Evolutionary conservation across 192 early-diverging fungal species (phyloP).

Genomic region (Globomyces pollinis-pini): DNA sequence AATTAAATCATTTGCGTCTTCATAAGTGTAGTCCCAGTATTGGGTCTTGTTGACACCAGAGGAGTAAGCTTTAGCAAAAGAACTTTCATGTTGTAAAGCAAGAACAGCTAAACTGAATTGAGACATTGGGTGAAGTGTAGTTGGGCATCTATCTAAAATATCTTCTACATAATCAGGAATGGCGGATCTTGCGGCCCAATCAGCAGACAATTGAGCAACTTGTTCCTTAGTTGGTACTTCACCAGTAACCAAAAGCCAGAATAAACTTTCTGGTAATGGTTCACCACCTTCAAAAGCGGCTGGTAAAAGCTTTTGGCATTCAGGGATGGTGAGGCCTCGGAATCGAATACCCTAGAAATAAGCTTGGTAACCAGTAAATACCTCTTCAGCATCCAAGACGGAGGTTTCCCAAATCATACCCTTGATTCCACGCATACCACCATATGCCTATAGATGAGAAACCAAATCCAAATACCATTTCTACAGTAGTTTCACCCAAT

Average conservation of each 20-base stretch:
- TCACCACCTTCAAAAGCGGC: slow-evolving; percentile 78
- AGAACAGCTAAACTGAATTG: slow-evolving; percentile 96
- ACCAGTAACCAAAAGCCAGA: slow-evolving; percentile 97
- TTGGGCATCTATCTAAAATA: slow-evolving; percentile 96
- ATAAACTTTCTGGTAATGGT: slow-evolving; percentile 96
- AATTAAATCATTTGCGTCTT: slow-evolving; percentile 97
- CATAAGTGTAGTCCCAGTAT: slow-evolving; percentile 95
- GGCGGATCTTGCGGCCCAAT: slow-evolving; percentile 91
- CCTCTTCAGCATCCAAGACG: slow-evolving; percentile 91
- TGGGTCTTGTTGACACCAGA: slow-evolving; percentile 83
- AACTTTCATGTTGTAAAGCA: slow-evolving; percentile 93
- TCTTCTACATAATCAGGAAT: slow-evolving; percentile 94
- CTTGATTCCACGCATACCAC: slow-evolving; percentile 99
- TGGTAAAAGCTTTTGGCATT: slow-evolving; percentile 90
- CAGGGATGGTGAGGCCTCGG: slow-evolving; percentile 92
- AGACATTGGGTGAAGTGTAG: slow-evolving; percentile 98
- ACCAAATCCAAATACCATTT: slow-evolving; percentile 63
- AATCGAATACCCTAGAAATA: slow-evolving; percentile 81
- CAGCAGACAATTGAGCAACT: slow-evolving; percentile 80
- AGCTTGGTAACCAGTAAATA: slow-evolving; percentile 10
- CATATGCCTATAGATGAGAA: slow-evolving; percentile 51
- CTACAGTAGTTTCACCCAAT: slow-evolving; percentile 91
- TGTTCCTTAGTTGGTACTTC: slow-evolving; percentile 92
- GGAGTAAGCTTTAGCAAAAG: slow-evolving; percentile 96
- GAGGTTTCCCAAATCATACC: slow-evolving; percentile 98